phyloP scores from a whole-genome alignment of 2,329 filamentous ascomycete genomes.

The Arthrobotrys iridis region DNA sequence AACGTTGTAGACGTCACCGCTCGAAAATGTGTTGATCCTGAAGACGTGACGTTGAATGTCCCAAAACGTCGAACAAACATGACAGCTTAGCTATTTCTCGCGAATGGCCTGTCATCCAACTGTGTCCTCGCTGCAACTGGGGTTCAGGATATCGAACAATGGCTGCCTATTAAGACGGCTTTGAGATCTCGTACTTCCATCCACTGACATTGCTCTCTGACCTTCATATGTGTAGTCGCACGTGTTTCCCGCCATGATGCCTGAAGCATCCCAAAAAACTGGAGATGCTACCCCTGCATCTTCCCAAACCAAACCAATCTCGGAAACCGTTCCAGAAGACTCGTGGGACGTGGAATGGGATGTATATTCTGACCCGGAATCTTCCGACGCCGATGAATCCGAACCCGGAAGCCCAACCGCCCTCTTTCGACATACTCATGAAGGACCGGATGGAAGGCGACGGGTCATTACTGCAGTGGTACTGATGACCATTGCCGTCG shows the following conservation, averaged over 20 bases:
- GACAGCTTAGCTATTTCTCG: slow-evolving; percentile 9
- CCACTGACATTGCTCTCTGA: not conserved
- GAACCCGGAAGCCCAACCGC: slow-evolving; percentile 29
- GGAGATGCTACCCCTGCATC: slow-evolving; percentile 6
- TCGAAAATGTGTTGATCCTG: not conserved
- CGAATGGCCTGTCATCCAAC: not conserved
- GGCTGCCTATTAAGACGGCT: not conserved
- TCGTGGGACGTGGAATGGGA: slow-evolving; percentile 53
- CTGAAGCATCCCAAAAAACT: slow-evolving; percentile 7
- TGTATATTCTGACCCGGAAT: slow-evolving; percentile 37
- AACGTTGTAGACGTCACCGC: not conserved
- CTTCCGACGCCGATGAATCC: slow-evolving; percentile 27
- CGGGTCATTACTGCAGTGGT: slow-evolving; percentile 30
- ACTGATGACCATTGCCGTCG: slow-evolving; percentile 34
- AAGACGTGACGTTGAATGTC: slow-evolving; percentile 14
- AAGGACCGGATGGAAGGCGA: slow-evolving; percentile 11
- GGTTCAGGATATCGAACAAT: not conserved
- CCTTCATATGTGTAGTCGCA: too few relatives aligned
- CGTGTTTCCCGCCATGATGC: slow-evolving; percentile 20
- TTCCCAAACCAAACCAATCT: slow-evolving; percentile 1
- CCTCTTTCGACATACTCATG: slow-evolving; percentile 28
- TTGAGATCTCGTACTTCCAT: not conserved
- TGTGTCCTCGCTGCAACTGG: not conserved
- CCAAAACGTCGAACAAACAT: slow-evolving; percentile 13
- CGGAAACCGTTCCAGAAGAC: slow-evolving; percentile 20